A percentile compares a stretch with the other conserved stretches of the same genome.
phyloP scores from a whole-genome alignment of 768 basidiomycete species.

The Rhodosporidiobolus odoratus region DNA sequence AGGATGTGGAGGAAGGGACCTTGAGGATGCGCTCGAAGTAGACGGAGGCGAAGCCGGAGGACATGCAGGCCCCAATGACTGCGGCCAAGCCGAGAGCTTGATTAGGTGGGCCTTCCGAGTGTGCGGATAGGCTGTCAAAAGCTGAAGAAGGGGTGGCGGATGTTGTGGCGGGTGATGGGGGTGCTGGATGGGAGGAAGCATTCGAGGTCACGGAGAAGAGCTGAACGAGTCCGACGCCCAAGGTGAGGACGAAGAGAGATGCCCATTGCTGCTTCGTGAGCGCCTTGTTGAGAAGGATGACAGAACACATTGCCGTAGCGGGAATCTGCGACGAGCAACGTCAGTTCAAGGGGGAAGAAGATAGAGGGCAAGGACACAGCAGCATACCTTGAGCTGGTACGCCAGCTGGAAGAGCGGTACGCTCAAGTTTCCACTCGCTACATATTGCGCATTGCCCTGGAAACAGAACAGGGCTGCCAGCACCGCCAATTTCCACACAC shows the following conservation, averaged over 20 bases:
- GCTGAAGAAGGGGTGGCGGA: neutral
- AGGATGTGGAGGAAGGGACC: constrained; percentile 9
- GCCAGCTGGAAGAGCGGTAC: constrained; percentile 94
- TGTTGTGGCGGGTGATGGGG: neutral
- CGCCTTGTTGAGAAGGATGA: constrained; percentile 73
- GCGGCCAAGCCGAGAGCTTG: constrained; percentile 78
- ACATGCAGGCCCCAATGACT: constrained; percentile 82
- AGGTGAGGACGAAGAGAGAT: constrained; percentile 52
- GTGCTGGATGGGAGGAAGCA: neutral
- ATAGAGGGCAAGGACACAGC: no score
- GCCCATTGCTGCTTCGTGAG: constrained; percentile 62
- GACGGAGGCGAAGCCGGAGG: constrained; percentile 88
- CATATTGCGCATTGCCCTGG: constrained; percentile 68
- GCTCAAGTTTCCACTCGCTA: constrained; percentile 81
- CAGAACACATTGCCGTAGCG: constrained; percentile 84
- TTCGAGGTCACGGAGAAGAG: constrained; percentile 52
- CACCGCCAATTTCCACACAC: constrained; percentile 92
- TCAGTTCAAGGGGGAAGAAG: no score
- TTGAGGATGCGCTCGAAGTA: constrained; percentile 97
- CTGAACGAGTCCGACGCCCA: constrained; percentile 57
- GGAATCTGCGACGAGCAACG: constrained; percentile 27
- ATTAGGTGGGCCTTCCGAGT: constrained; percentile 51
- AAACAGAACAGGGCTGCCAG: constrained; percentile 78
- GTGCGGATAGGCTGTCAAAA: neutral
- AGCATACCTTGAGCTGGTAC: constrained; percentile 75